Evolutionary conservation across 306 rosid species (phyloP), one percentile per base, ranked within the genome.

Genomic region (Heteromeles arbutifolia): DNA sequence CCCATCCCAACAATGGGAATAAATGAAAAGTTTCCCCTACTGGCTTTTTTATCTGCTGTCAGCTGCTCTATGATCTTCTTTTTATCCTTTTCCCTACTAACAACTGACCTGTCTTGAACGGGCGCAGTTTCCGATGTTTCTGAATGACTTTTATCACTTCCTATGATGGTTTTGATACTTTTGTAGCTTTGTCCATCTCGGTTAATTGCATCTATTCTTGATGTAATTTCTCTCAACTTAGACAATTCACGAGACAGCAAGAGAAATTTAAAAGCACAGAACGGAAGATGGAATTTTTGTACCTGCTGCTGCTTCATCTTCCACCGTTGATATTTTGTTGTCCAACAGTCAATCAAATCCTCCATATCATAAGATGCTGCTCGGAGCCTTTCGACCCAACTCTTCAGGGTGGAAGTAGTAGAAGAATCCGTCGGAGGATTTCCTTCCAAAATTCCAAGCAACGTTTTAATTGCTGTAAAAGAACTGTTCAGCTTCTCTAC

Each of bases 1-100:
- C 58, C 67, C 74, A 67, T 54, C 43, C 72, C 79, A 0, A 39
- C 73, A 54, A 76, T 76, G 54, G 67, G 67, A 39, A 54, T 56
- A 34, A 76, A 41, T 53, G 28, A 28, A 76, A 75, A 2, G n/a
- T 25, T 15, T 50, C 54, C 54, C 56, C 56, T 6, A 50, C 56
- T 5, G 3, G 56, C 21, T 17, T 50, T 14, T 50, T 32, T 52
- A 32, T 32, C 65, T 22, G 26, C 12, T 52, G 32, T 53, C 25
- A 75, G 22, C 65, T 28, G 45, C 10, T 65, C 10, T 65, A 75
- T 53, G 15, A 65, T 65, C 14, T 65, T 34, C 11, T 64, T 37
- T 75, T 19, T 26, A 72, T 75, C 72, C 15, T 34, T n/a, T 19
- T 21, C 43, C 66, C 79, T 53, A 3, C 73, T 31, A 8, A 48